A percentile compares a stretch with the other conserved stretches of the same genome.
Conservation (phyloP, 1,139 yeast genomes). For the Debaryomycetaceae sp. region DNA sequence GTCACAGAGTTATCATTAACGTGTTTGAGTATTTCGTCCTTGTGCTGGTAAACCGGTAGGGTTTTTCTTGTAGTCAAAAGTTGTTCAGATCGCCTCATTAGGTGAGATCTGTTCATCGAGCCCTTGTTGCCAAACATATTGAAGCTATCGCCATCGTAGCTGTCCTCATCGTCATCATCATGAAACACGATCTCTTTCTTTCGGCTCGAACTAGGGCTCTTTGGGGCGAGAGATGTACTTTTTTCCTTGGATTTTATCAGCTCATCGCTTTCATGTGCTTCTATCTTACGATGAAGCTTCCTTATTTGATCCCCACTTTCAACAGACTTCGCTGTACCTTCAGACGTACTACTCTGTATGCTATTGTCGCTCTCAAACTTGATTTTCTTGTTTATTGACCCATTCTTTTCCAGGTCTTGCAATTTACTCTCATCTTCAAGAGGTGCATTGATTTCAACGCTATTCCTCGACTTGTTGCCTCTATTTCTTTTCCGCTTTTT, state of each 20-base stretch:
- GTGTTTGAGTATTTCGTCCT: slow-evolving; percentile 57
- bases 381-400: background rate
- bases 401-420: background rate
- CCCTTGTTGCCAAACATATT: slow-evolving; percentile 10
- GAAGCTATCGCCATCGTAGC: slow-evolving; percentile 16
- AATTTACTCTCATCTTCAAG: background rate
- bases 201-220: background rate
- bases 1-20: slow-evolving; percentile 61
- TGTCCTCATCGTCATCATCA: slow-evolving; percentile 26
- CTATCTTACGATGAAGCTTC: background rate
- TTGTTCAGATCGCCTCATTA: slow-evolving; percentile 41
- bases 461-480: background rate
- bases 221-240: background rate
- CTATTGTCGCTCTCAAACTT: background rate
- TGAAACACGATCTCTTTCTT: background rate
- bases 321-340: background rate
- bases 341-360: background rate
- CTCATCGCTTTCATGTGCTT: background rate
- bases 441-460: background rate
- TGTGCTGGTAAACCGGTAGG: slow-evolving; percentile 76
- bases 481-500: slow-evolving; percentile 17
- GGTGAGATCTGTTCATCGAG: slow-evolving; percentile 10
- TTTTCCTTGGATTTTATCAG: background rate
- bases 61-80: slow-evolving; percentile 52
- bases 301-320: background rate